Conservation (phyloP, 164 flowering plant genomes). For the Tinospora cordifolia region DNA sequence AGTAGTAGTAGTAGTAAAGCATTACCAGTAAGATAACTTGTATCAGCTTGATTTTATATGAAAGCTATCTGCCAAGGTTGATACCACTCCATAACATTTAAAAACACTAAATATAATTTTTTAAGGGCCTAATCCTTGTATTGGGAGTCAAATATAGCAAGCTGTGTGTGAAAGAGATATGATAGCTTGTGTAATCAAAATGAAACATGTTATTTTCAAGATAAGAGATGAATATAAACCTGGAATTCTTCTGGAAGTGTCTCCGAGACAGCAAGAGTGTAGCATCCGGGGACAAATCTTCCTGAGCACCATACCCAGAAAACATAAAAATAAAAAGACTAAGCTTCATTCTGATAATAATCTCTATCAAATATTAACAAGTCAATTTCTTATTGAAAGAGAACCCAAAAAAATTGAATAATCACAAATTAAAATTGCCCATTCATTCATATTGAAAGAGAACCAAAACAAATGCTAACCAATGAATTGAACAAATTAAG, state of each 20-base stretch:
- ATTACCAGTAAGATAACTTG: neutral
- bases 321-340: neutral
- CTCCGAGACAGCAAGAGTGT: constrained; percentile 88
- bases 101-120: neutral
- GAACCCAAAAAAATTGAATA: too few relatives aligned
- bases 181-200: neutral
- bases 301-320: constrained; percentile 28
- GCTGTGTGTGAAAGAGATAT: neutral
- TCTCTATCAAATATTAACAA: too few relatives aligned
- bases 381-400: too few relatives aligned
- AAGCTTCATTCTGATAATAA: neutral
- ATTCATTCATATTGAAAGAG: too few relatives aligned
- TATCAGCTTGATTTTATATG: neutral
- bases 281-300: constrained; percentile 77
- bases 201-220: neutral
- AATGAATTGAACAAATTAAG: too few relatives aligned
- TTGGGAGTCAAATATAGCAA: neutral
- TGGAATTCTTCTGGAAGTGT: constrained; percentile 58
- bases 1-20: too few relatives aligned
- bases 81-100: neutral
- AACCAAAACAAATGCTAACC: too few relatives aligned
- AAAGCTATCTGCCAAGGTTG: neutral
- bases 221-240: constrained; percentile 23
- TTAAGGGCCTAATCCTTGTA: neutral
- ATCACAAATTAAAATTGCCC: too few relatives aligned